phyloP scores from a whole-genome alignment of 1,139 yeast species.

The Taphrina populina region DNA sequence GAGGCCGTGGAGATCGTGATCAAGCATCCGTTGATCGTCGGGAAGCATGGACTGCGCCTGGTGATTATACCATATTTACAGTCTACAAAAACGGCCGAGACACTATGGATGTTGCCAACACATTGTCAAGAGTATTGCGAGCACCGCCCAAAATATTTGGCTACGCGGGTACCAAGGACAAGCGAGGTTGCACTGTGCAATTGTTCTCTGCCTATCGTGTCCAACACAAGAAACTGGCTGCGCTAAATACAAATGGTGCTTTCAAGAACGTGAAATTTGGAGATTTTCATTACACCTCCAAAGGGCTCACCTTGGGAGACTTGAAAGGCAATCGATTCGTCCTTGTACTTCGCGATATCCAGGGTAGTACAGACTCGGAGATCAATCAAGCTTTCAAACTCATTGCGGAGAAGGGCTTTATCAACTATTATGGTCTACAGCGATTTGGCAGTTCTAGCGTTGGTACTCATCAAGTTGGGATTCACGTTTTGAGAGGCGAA shows the following conservation, averaged over 20 bases:
- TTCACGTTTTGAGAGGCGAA: conserved; percentile 63
- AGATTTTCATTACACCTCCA: conserved; percentile 53
- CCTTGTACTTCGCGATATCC: conserved; percentile 61
- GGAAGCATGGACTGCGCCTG: conserved; percentile 30
- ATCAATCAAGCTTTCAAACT: conserved; percentile 59
- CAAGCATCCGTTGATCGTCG: conserved; percentile 15
- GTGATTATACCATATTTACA: conserved; percentile 66
- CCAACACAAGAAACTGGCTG: conserved; percentile 72
- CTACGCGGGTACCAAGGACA: conserved; percentile 94
- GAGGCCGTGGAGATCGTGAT: conserved; percentile 26
- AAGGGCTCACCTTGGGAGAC: conserved; percentile 71
- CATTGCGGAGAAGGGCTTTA: conserved; percentile 68
- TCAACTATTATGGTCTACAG: conserved; percentile 95
- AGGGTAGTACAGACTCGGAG: conserved; percentile 43
- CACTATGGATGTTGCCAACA: conserved; percentile 89
- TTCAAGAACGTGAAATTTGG: conserved; percentile 64
- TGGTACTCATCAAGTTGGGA: conserved; percentile 85
- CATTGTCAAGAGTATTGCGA: conserved; percentile 69
- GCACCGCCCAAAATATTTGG: conserved; percentile 67
- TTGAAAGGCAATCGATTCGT: conserved; percentile 82
- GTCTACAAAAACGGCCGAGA: conserved; percentile 93
- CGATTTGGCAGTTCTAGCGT: conserved; percentile 93
- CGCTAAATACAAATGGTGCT: conserved; percentile 65
- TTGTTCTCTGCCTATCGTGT: conserved; percentile 68
- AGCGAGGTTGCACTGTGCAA: conserved; percentile 94